A percentile compares a stretch with the other conserved stretches of the same genome.
phyloP scores from a whole-genome alignment of 805 yeast genomes.

The Hermanozyma aechmeae region DNA sequence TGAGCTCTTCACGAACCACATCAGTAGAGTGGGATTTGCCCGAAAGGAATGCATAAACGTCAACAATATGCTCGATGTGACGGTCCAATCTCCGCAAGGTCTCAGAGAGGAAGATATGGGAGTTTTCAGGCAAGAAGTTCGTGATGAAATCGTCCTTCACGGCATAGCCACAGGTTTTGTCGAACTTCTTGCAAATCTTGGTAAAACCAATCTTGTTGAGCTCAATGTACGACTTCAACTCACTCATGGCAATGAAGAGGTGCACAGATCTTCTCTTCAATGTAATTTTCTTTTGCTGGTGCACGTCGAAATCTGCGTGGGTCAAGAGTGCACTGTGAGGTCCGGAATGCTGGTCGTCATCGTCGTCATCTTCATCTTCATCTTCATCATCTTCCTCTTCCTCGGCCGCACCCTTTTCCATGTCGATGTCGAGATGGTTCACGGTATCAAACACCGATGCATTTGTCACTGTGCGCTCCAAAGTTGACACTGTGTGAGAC shows the following conservation, averaged over 20 bases:
- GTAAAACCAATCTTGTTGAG: conserved; percentile 83
- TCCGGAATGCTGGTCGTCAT: conserved; percentile 9
- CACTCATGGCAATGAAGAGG: conserved; percentile 67
- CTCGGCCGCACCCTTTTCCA: conserved; percentile 3
- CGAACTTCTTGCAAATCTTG: conserved; percentile 86
- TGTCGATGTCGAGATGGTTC: conserved; percentile 18
- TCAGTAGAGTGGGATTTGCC: conserved; percentile 31
- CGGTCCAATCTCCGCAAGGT: conserved; percentile 30
- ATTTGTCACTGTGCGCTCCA: conserved; percentile 13
- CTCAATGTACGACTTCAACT: conserved; percentile 74
- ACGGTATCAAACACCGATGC: conserved; percentile 19
- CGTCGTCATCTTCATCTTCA: conserved; percentile 18
- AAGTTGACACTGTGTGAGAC: conserved; percentile 10
- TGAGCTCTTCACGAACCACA: conserved; percentile 34
- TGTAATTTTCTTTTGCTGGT: conserved; percentile 40
- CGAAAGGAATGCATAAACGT: conserved; percentile 41
- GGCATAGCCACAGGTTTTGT: conserved; percentile 62
- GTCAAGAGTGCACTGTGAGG: background rate
- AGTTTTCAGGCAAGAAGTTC: conserved; percentile 32
- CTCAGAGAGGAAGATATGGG: conserved; percentile 46
- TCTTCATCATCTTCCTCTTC: conserved; percentile 22
- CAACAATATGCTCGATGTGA: conserved; percentile 44
- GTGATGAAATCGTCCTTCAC: conserved; percentile 51
- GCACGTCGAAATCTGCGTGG: conserved; percentile 8
- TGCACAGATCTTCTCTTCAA: conserved; percentile 59